phyloP scores from a whole-genome alignment of 2,329 filamentous ascomycete species.

The Monilinia aucupariae region DNA sequence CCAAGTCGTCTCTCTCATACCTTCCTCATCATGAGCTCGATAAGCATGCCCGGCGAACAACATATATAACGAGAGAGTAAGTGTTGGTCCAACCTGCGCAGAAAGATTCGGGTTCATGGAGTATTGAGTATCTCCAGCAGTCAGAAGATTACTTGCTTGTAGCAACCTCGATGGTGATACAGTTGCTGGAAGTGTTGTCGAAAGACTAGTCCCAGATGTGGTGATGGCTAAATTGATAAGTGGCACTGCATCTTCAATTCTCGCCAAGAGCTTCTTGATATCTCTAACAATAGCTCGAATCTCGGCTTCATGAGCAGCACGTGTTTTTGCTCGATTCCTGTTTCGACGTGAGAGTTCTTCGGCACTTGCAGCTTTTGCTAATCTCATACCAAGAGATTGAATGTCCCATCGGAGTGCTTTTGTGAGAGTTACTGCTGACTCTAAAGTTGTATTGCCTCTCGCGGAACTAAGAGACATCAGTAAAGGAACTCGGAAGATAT shows the following conservation, averaged over 20 bases:
- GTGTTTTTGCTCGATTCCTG: constrained; percentile 43
- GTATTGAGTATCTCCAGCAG: constrained; percentile 80
- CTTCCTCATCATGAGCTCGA: constrained; percentile 38
- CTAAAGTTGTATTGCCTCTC: constrained; percentile 71
- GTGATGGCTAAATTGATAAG: constrained; percentile 91
- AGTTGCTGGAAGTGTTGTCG: constrained; percentile 69
- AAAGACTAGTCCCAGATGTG: constrained; percentile 83
- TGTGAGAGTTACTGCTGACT: constrained; percentile 78
- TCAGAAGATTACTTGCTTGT: constrained; percentile 88
- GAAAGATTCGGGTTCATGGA: constrained; percentile 55
- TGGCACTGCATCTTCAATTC: constrained; percentile 87
- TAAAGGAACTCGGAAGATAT: constrained; percentile 35
- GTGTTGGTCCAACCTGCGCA: constrained; percentile 81
- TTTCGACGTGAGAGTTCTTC: constrained; percentile 48
- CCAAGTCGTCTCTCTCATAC: constrained; percentile 58
- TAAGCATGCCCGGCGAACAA: constrained; percentile 74
- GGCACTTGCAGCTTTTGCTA: constrained; percentile 63
- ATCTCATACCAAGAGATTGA: constrained; percentile 66
- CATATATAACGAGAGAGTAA: constrained; percentile 89
- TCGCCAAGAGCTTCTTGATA: constrained; percentile 66
- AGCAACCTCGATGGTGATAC: constrained; percentile 87
- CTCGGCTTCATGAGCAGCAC: constrained; percentile 55
- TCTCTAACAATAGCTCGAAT: constrained; percentile 65
- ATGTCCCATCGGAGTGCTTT: constrained; percentile 81
- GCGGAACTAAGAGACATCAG: constrained; percentile 47